Percentiles rank a stretch among this genome's conserved stretches.
Conservation (phyloP, 345 rosid species). For the Rhodamnia argentea region DNA sequence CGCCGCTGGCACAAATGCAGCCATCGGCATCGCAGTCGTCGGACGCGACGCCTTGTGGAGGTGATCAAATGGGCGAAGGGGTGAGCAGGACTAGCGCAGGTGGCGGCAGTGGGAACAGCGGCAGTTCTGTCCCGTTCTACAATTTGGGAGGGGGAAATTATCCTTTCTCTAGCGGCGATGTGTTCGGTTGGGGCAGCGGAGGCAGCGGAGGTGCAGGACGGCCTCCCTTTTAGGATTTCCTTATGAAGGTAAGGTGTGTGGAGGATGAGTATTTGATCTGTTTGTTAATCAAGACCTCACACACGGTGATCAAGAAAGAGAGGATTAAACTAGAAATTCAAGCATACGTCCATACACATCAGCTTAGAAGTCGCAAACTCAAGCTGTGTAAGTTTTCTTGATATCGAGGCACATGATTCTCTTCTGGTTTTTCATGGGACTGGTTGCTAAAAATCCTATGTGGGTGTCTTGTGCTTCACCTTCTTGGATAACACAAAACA, state of each 20-base stretch:
- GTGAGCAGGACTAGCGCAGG: conserved; percentile 9
- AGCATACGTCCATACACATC: not conserved
- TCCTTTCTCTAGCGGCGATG: conserved; percentile 36
- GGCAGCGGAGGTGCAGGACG: conserved; percentile 17
- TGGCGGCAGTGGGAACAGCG: conserved; percentile 12
- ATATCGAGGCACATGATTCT: not conserved
- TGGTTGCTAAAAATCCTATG: not conserved
- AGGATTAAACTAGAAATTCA: not conserved
- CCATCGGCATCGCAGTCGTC: conserved; percentile 25
- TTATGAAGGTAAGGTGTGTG: not conserved
- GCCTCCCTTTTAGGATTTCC: conserved; percentile 37
- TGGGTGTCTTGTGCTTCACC: not conserved
- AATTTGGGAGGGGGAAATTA: conserved; percentile 47
- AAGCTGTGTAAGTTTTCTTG: not conserved
- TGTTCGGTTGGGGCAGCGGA: conserved; percentile 31
- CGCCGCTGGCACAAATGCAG: not conserved
- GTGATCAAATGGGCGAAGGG: not conserved
- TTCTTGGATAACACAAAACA: not conserved
- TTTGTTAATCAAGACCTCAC: not conserved
- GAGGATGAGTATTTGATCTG: not conserved
- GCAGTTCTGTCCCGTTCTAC: conserved; percentile 35
- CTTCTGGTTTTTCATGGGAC: not conserved
- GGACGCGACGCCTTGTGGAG: conserved; percentile 8
- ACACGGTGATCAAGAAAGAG: not conserved
- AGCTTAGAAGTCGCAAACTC: not conserved